These are phyloP conservation scores for Parascedosporium putredinis DNA, from an alignment of 2,329 filamentous ascomycete genomes.

Conservation along the genomic window DNA sequence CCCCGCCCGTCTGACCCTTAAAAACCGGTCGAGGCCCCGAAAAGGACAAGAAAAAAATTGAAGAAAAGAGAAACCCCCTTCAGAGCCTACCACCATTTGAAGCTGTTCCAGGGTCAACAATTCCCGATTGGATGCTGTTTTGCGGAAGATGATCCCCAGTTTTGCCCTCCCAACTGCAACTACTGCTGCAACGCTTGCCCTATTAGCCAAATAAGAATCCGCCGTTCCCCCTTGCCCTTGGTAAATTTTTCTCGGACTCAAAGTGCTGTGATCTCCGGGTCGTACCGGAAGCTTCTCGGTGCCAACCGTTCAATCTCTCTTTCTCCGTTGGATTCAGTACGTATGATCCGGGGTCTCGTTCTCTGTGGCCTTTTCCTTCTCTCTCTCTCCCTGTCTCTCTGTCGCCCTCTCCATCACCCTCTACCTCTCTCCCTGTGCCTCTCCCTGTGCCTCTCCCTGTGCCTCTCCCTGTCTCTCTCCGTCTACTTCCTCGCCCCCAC, in stretches of 20 bases:
- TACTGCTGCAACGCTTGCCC: background rate
- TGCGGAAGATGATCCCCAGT: too few species aligned
- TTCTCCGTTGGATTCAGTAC: background rate
- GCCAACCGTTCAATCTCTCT: background rate
- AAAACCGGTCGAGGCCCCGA: background rate
- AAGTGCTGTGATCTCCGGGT: background rate
- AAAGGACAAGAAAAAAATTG: too few species aligned
- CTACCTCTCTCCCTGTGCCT: background rate
- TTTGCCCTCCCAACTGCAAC: background rate
- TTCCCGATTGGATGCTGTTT: background rate
- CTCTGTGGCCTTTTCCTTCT: too few species aligned
- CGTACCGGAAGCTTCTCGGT: background rate
- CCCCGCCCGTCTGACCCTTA: background rate
- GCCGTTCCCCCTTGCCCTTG: too few species aligned
- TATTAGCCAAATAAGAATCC: conserved; percentile 1
- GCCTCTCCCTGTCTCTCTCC: background rate
- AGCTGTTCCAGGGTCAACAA: background rate
- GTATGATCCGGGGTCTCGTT: too few species aligned
- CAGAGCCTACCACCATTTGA: too few species aligned
- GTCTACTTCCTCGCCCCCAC: background rate
- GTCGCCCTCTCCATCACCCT: background rate
- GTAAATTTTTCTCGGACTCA: background rate
- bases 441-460: background rate
- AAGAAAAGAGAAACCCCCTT: too few species aligned
- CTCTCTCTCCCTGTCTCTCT: background rate